These are phyloP conservation scores for Alternaria alternata DNA, from an alignment of 2,329 filamentous ascomycete species.

Conservation along the genomic window DNA sequence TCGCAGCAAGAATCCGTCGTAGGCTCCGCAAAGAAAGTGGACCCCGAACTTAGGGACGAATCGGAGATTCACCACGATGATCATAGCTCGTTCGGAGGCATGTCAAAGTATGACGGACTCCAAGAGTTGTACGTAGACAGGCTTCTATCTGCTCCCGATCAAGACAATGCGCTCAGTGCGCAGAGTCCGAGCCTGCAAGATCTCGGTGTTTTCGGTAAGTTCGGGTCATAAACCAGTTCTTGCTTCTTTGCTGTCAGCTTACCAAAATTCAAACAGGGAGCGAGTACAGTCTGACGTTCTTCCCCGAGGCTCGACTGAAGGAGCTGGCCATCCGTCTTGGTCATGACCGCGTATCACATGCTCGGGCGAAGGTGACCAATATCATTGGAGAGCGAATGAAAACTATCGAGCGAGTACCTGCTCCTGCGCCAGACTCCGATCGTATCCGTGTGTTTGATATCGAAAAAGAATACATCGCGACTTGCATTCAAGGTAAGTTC, in stretches of 20 bases:
- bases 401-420: neutral
- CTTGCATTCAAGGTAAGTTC: neutral
- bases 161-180: neutral
- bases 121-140: neutral
- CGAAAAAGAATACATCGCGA: neutral
- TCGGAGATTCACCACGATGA: neutral
- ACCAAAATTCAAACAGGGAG: neutral
- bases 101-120: neutral
- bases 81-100: neutral
- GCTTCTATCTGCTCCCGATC: neutral
- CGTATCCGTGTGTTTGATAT: neutral
- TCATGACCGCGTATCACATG: neutral
- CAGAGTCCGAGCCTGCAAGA: neutral
- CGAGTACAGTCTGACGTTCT: neutral
- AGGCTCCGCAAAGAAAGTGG: neutral
- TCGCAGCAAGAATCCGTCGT: neutral
- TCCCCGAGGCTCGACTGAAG: neutral
- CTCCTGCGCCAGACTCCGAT: neutral
- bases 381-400: neutral
- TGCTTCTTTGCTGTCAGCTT: neutral
- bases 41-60: neutral
- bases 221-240: neutral
- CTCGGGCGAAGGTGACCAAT: neutral
- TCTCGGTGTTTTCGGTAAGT: neutral
- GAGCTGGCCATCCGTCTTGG: neutral